Base-by-base conservation (phyloP, 306 rosid species). In the Urtica urens region DNA sequence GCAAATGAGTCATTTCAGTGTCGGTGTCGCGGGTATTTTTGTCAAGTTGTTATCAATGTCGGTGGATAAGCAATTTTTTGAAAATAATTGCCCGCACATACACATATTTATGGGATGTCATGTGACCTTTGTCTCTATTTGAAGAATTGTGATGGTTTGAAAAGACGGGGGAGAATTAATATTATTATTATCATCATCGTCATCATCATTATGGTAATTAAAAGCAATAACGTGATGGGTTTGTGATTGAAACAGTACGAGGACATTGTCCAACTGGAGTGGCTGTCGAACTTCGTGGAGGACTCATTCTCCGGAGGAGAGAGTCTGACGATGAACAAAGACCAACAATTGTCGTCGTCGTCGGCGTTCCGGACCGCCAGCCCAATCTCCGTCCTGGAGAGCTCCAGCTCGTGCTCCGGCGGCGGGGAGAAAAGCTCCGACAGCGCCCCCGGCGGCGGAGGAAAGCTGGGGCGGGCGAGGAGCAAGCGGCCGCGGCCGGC, bases 401-500 rank as follows among this genome's bases (percentile, higher is more conserved):
- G 94, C 69, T 84, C 87, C 71, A 82, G 93, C 77, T 81, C 95
- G 27, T 75, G 82, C 85, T 69, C 92, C 0, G 83, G 71, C 1
- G 83, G 71, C 1, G 81, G 72, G 20, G 85, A 79, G 70, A 51
- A 57, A 11, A 58, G 14, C 17, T 71, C 75, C 0, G 63, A 69
- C 12, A 68, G 78, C 13, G 62, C 10, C 21, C 75, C 75, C 0
- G 65, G 71, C 10, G 69, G 78, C 64, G 57, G 75, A 1, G 54
- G 76, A 2, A 74, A 79, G 6, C 61, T 94, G 10, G 94, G 86
- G 1, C 92, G 96, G 17, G 87, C 96, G 25, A 86, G 96, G 52
- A 90, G 87, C 85, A 90, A 90, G 68, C 96, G 99, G 13, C 85
- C 93, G 24, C 87, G 99, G 31, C 99, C 94, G 0, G 57, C 87